Base-by-base conservation (phyloP, 805 yeast species). In the Yarrowia phangngaensis region DNA sequence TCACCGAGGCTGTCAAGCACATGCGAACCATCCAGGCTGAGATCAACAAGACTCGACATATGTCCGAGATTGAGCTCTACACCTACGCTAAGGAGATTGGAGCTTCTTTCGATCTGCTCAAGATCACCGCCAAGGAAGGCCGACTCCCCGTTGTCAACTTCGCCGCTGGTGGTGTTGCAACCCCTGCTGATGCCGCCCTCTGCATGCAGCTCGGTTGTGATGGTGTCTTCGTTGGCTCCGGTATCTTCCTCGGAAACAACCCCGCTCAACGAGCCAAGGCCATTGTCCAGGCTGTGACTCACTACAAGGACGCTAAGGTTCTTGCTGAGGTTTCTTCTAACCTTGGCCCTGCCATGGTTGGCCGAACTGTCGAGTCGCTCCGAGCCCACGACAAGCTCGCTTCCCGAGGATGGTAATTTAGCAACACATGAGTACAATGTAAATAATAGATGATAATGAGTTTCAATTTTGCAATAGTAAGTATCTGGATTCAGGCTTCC, bases 161-260 rank as follows among this genome's bases (percentile, higher is more conserved):
- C 61, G 90, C 92, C 30, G 92, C 92, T 20, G 94, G 94, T 32
- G 94, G 94, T 52, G 82, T 84, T 45, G 92, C 94, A 8, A 82
- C 94, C 9, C 94, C 94, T 24, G 80, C 89, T 7, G 94, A 84
- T 64, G 94, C 94, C 19, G 92, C 92, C 15, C 67, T 84, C 55
- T 78, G 85, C 64, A 84, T 84, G 87, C 82, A 80, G 60, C 66
- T 80, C 53, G 87, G 87, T n/a, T 78, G 83, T 58, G 87, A 81
- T 60, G 87, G 87, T 53, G 83, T 81, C 22, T 81, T 81, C 58
- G 87, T 80, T 20, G 86, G 86, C 14, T 79, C 86, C 4, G 92
- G 92, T 19, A 83, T 83, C 55, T 84, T 83, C 75, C 79, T 79
- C 64, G 78, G 87, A 31, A 70, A 74, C 52, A 74, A 82, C 67